A percentile compares a stretch with the other conserved stretches of the same genome.
Conservation (phyloP, 2,329 filamentous ascomycete genomes). For the Fusarium burgessii region DNA sequence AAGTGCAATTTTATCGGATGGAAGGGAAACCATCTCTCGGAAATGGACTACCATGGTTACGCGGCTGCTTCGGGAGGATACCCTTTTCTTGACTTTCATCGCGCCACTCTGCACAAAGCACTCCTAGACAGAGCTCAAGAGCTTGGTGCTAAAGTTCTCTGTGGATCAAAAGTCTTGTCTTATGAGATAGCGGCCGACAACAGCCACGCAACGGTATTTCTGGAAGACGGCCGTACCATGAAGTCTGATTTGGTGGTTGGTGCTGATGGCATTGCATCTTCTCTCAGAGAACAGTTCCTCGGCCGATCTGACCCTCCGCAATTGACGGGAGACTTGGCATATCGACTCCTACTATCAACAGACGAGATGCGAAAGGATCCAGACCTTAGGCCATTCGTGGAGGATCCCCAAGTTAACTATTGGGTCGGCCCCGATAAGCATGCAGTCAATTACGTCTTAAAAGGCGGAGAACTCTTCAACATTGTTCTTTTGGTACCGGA, state of each 20-base stretch:
- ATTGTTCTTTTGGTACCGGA: constrained; percentile 8
- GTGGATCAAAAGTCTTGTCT: constrained; percentile 1
- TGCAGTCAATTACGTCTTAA: constrained; percentile 61
- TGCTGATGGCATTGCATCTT: constrained; percentile 3
- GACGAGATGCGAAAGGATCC: constrained; percentile 60
- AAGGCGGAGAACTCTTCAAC: constrained; percentile 41
- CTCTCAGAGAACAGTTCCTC: constrained; percentile 9
- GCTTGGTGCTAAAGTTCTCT: background rate
- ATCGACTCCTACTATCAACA: constrained; percentile 63
- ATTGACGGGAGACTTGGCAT: constrained; percentile 66
- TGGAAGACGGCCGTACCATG: background rate
- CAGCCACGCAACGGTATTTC: background rate
- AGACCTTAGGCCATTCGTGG: constrained; percentile 58
- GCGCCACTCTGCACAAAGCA: background rate
- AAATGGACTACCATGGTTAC: constrained; percentile 43
- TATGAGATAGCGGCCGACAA: constrained; percentile 2
- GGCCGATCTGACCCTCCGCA: constrained; percentile 3
- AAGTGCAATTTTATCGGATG: constrained; percentile 46
- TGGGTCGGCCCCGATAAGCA: constrained; percentile 66
- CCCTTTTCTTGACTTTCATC: constrained; percentile 62
- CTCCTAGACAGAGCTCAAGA: background rate
- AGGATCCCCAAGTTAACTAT: constrained; percentile 62
- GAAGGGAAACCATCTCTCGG: constrained; percentile 42
- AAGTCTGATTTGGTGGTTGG: constrained; percentile 1
- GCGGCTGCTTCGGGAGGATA: constrained; percentile 33